Percentiles rank a stretch among this genome's conserved stretches.
phyloP scores from a whole-genome alignment of 768 basidiomycete species.

The Tremella mesenterica region DNA sequence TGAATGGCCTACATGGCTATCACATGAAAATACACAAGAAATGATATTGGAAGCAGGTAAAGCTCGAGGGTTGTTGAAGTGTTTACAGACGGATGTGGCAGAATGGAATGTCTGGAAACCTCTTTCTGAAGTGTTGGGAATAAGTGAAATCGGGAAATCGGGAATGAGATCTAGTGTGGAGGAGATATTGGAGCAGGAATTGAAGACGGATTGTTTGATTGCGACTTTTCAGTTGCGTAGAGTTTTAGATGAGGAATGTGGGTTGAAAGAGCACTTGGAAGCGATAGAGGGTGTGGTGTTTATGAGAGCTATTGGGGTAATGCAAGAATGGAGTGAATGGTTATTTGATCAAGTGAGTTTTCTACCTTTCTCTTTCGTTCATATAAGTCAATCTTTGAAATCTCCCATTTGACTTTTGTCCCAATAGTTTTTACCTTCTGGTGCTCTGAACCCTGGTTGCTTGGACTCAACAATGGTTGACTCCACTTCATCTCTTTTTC shows the following conservation, averaged over 20 bases:
- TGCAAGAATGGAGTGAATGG: constrained; percentile 24
- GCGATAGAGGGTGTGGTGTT: constrained; percentile 34
- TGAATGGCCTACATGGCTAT: constrained; percentile 32
- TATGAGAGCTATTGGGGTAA: constrained; percentile 10
- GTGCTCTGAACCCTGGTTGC: too few species aligned
- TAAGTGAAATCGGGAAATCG: constrained; percentile 3
- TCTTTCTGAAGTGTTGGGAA: constrained; percentile 5
- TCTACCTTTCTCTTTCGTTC: neutral
- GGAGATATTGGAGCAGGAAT: neutral
- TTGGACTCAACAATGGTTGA: too few species aligned
- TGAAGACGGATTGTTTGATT: constrained; percentile 20
- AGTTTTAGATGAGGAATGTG: constrained; percentile 33
- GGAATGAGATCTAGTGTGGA: constrained; percentile 1
- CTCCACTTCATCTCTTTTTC: too few species aligned
- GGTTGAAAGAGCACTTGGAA: constrained; percentile 30
- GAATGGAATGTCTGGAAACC: constrained; percentile 4
- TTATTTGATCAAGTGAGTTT: constrained; percentile 25
- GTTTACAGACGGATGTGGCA: constrained; percentile 1
- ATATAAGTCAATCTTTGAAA: neutral
- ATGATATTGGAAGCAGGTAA: constrained; percentile 31
- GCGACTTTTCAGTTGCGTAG: constrained; percentile 19
- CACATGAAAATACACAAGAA: constrained; percentile 2
- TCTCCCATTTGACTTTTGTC: too few species aligned
- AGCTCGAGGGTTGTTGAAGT: constrained; percentile 24
- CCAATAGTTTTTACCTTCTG: too few species aligned